A percentile compares a stretch with the other conserved stretches of the same genome.
phyloP scores from a whole-genome alignment of 352 stramenopile genomes.

The Pythium myriotylum region DNA sequence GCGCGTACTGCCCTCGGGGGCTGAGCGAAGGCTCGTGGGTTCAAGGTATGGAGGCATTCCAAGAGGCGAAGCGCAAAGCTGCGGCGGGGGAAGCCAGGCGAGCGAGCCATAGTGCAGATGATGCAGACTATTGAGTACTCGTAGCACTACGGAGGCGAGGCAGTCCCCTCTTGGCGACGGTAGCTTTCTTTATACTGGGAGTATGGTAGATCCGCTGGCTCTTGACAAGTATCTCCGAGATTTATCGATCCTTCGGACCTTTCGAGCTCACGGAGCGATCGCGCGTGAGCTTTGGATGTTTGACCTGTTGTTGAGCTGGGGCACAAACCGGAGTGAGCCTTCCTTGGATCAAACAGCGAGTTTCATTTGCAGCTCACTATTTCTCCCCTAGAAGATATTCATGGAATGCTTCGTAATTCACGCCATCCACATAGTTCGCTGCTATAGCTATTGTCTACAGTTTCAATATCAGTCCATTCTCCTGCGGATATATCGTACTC shows the following conservation, averaged over 20 bases:
- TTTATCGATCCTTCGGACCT: not conserved
- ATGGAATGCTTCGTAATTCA: constrained; percentile 8
- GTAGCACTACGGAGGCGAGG: too few relatives aligned
- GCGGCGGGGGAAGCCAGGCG: not conserved
- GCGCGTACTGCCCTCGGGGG: constrained; percentile 77
- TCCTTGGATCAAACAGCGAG: not conserved
- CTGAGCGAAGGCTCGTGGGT: constrained; percentile 69
- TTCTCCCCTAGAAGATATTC: not conserved
- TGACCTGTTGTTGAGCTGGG: constrained; percentile 13
- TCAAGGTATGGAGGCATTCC: constrained; percentile 71
- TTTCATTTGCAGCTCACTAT: constrained; percentile 2
- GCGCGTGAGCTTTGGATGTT: constrained; percentile 2
- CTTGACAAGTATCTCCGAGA: not conserved
- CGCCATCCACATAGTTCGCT: constrained; percentile 10
- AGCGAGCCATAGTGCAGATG: not conserved
- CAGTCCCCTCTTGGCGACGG: not conserved
- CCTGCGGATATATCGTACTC: not conserved
- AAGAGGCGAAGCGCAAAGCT: constrained; percentile 45
- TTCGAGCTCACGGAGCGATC: constrained; percentile 3
- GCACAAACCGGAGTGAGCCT: not conserved
- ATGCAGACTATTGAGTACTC: constrained; percentile 15
- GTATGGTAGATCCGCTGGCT: constrained; percentile 14
- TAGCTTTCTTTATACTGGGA: constrained; percentile 15
- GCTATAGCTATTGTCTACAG: constrained; percentile 39
- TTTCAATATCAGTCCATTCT: not conserved